phyloP scores from a whole-genome alignment of 2,329 filamentous ascomycete species.

The Sarocladiaceae sp. region DNA sequence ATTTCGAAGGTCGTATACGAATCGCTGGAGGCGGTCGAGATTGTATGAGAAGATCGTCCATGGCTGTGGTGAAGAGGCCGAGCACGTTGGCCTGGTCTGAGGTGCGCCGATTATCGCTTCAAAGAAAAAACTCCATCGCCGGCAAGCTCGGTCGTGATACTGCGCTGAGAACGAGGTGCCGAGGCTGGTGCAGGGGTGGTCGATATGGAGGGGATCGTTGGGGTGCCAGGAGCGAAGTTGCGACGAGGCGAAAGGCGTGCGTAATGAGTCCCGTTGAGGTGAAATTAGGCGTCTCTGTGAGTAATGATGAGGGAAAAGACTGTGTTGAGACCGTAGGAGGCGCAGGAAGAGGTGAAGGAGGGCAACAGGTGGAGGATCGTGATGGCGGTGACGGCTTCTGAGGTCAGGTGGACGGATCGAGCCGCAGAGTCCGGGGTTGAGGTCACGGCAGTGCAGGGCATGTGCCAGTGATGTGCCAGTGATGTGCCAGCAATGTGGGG shows the following conservation, averaged over 20 bases:
- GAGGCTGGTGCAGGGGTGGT: too few species aligned
- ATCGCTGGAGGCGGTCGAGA: background rate
- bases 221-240: too few species aligned
- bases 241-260: too few species aligned
- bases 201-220: too few species aligned
- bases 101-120: background rate
- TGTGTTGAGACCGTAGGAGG: background rate
- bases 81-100: too few species aligned
- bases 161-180: too few species aligned
- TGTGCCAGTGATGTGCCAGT: too few species aligned
- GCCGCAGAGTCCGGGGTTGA: background rate
- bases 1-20: slow-evolving; percentile 9
- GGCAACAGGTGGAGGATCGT: background rate
- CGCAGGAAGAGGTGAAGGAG: background rate
- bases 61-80: background rate
- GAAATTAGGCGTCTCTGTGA: too few species aligned
- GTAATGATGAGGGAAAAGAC: background rate
- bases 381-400: background rate
- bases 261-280: too few species aligned
- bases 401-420: background rate
- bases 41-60: slow-evolving; percentile 13
- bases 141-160: background rate
- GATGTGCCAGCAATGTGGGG: too few species aligned
- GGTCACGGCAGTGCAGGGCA: background rate
- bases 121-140: background rate